Base-by-base conservation (phyloP, 305 asterid species). In the Plantago lanceolata region DNA sequence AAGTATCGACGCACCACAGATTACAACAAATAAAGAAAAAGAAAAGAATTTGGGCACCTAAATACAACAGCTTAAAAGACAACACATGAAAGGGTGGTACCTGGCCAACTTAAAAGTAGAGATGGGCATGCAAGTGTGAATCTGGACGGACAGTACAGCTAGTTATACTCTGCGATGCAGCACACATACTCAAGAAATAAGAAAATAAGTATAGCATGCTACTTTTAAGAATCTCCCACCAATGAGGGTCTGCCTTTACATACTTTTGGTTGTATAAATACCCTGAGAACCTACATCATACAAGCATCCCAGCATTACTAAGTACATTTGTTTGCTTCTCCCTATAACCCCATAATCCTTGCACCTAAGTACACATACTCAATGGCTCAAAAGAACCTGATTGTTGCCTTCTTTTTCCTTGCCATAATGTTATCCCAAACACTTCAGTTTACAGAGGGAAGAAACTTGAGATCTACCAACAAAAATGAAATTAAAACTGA, bases 181-280 rank as follows among this genome's bases (percentile, higher is more conserved):
- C 17, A 47, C 61, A 67, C 51, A 45, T 63, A 20, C 68, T 59
- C 63, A 45, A 53, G 43, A 35, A 50, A 4, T 43, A 69, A 68
- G 24, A 28, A 59, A 37, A 58, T 3, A 55, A 20, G 59, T 48
- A 61, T 49, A 67, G 31, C 19, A 77, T 53, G 62, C 59, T 20
- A 59, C 50, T 48, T 64, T 57, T 54, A 11, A 75, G 76, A 72
- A 71, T 74, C 76, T 78, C 76, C 81, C 35, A 72, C 65, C 75
- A 68, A 70, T 53, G 44, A 17, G 85, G 85, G 74, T 61, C 45
- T 29, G 57, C 48, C 29, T 40, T 20, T 67, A 60, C 62, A 44
- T 52, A 16, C 59, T 44, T 68, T 71, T 62, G n/a, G 20, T 50
- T 68, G 79, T 86, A 84, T 84, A 87, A 79, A 82, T 82, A 76